Percentiles rank a stretch among this genome's conserved stretches.
Conservation (phyloP, 2,329 filamentous ascomycete genomes). For the Ophiocordyceps camponoti-floridani region DNA sequence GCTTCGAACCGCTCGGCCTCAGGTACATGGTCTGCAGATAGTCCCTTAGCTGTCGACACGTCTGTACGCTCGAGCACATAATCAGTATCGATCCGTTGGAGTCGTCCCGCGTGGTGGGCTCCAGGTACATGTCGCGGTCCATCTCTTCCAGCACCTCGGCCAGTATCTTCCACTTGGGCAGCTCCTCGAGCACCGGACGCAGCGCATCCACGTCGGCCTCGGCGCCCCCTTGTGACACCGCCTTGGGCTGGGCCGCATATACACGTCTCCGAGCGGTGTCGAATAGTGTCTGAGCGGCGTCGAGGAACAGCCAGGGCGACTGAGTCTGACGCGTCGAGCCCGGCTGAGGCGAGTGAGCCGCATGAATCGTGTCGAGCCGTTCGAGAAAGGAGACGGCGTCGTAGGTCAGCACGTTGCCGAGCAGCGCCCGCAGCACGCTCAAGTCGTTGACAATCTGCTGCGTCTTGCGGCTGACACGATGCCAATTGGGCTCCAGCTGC, state of each 20-base stretch:
- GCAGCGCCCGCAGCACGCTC: constrained; percentile 62
- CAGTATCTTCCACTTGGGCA: constrained; percentile 82
- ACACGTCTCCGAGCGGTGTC: constrained; percentile 76
- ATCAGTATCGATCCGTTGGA: constrained; percentile 86
- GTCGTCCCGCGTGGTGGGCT: constrained; percentile 56
- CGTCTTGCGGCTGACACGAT: constrained; percentile 86
- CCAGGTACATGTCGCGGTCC: constrained; percentile 75
- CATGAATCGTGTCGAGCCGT: constrained; percentile 85
- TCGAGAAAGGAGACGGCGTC: constrained; percentile 85
- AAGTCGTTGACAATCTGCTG: constrained; percentile 87
- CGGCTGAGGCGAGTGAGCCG: constrained; percentile 73
- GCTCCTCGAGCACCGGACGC: constrained; percentile 72
- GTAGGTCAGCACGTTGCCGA: constrained; percentile 67
- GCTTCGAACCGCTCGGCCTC: constrained; percentile 23
- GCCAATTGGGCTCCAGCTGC: constrained; percentile 93
- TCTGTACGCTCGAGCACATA: constrained; percentile 83
- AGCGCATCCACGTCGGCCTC: constrained; percentile 36
- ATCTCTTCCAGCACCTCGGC: constrained; percentile 90
- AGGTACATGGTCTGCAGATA: constrained; percentile 85
- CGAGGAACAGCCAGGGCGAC: constrained; percentile 90
- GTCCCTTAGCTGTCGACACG: constrained; percentile 75
- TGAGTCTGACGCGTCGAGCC: constrained; percentile 78
- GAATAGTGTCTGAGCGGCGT: constrained; percentile 88
- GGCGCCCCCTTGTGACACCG: constrained; percentile 22
- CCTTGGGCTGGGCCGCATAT: constrained; percentile 51